A percentile compares a stretch with the other conserved stretches of the same genome.
Evolutionary conservation across 495 filamentous ascomycete species (phyloP).

Genomic region (Durotheca rogersii): DNA sequence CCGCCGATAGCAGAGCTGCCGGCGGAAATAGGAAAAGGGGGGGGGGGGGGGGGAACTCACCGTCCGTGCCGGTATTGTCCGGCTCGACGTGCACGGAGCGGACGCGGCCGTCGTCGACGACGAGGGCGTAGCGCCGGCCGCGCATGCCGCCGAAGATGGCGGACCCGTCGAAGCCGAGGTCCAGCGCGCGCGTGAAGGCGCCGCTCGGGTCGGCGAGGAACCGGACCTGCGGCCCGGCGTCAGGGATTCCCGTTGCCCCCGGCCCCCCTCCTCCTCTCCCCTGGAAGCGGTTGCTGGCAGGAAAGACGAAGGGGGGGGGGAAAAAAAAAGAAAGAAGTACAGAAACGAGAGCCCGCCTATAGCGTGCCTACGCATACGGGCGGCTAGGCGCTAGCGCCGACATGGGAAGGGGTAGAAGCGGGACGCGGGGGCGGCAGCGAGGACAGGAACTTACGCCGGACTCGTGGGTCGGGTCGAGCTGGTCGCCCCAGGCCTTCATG

Average conservation of each 20-base stretch:
- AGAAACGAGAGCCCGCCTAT: too few relatives aligned
- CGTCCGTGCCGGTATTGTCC: constrained; percentile 86
- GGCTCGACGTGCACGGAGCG: constrained; percentile 79
- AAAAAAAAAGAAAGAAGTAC: too few relatives aligned
- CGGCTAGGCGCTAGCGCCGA: too few relatives aligned
- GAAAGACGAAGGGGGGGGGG: too few relatives aligned
- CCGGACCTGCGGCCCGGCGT: constrained; percentile 65
- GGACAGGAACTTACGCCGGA: constrained; percentile 63
- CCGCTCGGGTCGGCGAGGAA: constrained; percentile 89
- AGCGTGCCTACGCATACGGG: too few relatives aligned
- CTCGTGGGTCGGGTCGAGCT: constrained; percentile 68
- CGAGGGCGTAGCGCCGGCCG: constrained; percentile 85
- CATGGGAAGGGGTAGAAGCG: too few relatives aligned
- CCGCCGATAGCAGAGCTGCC: too few relatives aligned
- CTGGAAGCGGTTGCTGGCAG: too few relatives aligned
- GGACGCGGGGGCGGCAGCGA: too few relatives aligned
- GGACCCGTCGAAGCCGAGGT: constrained; percentile 77
- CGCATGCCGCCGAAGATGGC: constrained; percentile 83
- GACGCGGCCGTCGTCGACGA: constrained; percentile 76
- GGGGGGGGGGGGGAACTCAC: constrained; percentile 47
- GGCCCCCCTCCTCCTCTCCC: too few relatives aligned
- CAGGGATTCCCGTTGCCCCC: too few relatives aligned
- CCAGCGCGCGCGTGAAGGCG: constrained; percentile 80
- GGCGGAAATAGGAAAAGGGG: neutral
- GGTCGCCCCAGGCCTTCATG: constrained; percentile 81